Conservation (phyloP, 371 early-diverging fungal genomes). For the Mucor mucedo region DNA sequence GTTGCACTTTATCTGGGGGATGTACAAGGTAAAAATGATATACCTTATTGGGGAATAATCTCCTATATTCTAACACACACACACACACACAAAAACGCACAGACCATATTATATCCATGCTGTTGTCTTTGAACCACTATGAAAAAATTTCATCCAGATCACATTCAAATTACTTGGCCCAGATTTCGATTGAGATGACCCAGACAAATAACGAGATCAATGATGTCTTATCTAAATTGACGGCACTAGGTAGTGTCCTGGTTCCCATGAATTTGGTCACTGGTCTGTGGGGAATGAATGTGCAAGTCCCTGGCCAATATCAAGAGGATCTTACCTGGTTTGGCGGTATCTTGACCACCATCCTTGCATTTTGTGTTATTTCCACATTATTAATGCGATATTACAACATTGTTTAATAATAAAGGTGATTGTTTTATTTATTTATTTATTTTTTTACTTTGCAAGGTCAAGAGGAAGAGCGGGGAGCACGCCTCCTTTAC, state of each 20-base stretch:
- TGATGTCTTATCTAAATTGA: conserved; percentile 88
- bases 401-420: conserved; percentile 31
- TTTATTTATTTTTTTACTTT: background rate
- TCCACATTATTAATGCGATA: conserved; percentile 36
- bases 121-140: conserved; percentile 86
- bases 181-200: conserved; percentile 96
- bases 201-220: conserved; percentile 92
- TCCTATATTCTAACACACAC: background rate
- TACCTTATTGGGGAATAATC: too few species aligned
- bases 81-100: background rate
- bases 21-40: conserved; percentile 68
- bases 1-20: conserved; percentile 89
- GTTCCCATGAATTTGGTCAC: conserved; percentile 95
- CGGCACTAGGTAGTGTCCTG: conserved; percentile 90
- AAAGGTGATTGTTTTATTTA: too few species aligned
- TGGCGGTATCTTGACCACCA: conserved; percentile 29
- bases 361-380: conserved; percentile 33
- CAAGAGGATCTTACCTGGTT: conserved; percentile 43
- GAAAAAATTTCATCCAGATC: conserved; percentile 91
- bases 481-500: conserved; percentile 42
- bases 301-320: conserved; percentile 75
- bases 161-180: conserved; percentile 95
- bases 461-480: conserved; percentile 39
- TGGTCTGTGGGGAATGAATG: conserved; percentile 94
- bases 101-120: conserved; percentile 95